Conservation (phyloP, 2,329 filamentous ascomycete genomes). For the Clonostachys chloroleuca region DNA sequence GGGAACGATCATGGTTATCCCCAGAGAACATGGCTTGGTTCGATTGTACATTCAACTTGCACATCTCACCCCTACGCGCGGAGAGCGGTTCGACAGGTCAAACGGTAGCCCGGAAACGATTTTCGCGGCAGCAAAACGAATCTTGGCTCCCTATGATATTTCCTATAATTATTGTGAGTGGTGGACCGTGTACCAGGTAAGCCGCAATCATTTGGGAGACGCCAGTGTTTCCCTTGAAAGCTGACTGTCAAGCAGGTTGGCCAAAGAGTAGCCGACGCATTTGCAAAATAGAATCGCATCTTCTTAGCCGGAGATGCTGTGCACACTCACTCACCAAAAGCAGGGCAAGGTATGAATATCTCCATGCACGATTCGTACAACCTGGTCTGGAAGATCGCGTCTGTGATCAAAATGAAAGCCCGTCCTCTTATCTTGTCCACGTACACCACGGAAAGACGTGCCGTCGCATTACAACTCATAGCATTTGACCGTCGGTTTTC, state of each 20-base stretch:
- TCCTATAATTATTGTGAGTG: conserved; percentile 61
- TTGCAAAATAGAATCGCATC: conserved; percentile 51
- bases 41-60: conserved; percentile 62
- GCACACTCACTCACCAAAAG: conserved; percentile 53
- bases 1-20: conserved; percentile 61
- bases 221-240: too few species aligned
- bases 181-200: conserved; percentile 65
- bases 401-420: conserved; percentile 36
- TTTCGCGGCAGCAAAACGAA: conserved; percentile 57
- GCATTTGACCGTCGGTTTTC: conserved; percentile 56
- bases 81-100: conserved; percentile 49
- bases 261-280: conserved; percentile 56
- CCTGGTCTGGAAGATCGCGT: conserved; percentile 46
- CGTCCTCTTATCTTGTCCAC: conserved; percentile 38
- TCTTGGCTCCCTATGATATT: conserved; percentile 63
- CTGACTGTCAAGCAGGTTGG: too few species aligned
- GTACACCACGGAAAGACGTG: conserved; percentile 47
- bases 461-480: conserved; percentile 63
- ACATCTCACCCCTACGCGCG: conserved; percentile 29
- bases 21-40: conserved; percentile 58
- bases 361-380: conserved; percentile 58
- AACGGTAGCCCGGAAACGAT: conserved; percentile 62
- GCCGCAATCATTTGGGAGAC: too few species aligned
- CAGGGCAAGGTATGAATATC: conserved; percentile 67
- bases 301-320: conserved; percentile 69